Conservation (phyloP, 208 protist species). For the Leishmania turanica region DNA sequence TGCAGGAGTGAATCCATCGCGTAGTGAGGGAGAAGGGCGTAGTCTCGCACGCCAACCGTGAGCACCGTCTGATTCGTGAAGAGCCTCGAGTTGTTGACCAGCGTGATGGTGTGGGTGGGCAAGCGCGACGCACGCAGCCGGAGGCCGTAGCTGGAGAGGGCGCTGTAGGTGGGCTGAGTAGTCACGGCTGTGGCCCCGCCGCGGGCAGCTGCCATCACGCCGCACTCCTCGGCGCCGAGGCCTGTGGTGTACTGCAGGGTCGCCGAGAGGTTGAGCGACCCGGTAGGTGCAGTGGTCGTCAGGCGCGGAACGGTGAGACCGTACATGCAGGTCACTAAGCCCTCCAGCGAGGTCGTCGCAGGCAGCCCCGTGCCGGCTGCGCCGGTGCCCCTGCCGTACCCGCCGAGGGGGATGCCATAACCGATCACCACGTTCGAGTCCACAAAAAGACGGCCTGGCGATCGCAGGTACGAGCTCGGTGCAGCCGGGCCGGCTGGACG, state of each 20-base stretch:
- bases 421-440: conserved; percentile 5
- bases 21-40: conserved; percentile 18
- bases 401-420: conserved; percentile 15
- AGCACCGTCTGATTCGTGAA: conserved; percentile 26
- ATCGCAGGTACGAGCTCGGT: background rate
- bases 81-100: conserved; percentile 22
- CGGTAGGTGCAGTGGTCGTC: no score
- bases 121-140: conserved; percentile 13
- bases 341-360: conserved; percentile 9
- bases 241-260: conserved; percentile 25
- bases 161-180: conserved; percentile 23
- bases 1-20: conserved; percentile 17
- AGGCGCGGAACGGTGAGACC: conserved; percentile 13
- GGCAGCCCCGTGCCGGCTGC: background rate
- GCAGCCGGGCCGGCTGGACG: conserved; percentile 5
- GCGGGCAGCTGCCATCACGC: conserved; percentile 12
- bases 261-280: conserved; percentile 4
- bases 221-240: conserved; percentile 21
- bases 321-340: conserved; percentile 11
- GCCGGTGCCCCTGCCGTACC: conserved; percentile 9
- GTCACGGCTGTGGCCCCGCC: background rate
- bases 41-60: conserved; percentile 17
- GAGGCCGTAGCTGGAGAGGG: background rate
- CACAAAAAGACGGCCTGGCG: conserved; percentile 4
- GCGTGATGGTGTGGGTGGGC: background rate